Percentiles rank a stretch among this genome's conserved stretches.
phyloP scores from a whole-genome alignment of 1,284 basidiomycete genomes.

The Irpex rosettiformis region DNA sequence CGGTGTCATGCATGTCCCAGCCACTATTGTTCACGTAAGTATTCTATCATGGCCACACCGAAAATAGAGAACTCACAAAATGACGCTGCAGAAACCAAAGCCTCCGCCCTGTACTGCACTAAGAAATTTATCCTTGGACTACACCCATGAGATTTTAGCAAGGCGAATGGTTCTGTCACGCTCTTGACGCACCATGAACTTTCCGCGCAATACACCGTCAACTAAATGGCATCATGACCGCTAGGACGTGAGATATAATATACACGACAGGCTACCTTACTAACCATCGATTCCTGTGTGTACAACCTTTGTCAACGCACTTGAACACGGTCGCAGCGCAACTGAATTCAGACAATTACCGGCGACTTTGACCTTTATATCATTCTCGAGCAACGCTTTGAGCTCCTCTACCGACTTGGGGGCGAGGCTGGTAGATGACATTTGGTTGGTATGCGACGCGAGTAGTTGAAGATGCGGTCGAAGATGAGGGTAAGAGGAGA shows the following conservation, averaged over 20 bases:
- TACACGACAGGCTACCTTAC: constrained; percentile 1
- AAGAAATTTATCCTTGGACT: constrained; percentile 92
- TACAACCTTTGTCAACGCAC: not conserved
- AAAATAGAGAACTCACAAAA: constrained; percentile 56
- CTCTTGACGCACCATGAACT: constrained; percentile 77
- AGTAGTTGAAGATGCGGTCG: not conserved
- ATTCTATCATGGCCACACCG: not conserved
- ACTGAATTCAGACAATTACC: constrained; percentile 44
- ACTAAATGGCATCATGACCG: constrained; percentile 40
- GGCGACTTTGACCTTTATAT: constrained; percentile 90
- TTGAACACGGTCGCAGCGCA: not conserved
- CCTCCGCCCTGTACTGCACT: constrained; percentile 79
- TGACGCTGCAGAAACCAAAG: constrained; percentile 91
- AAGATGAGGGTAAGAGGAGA: constrained; percentile 3
- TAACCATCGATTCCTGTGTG: constrained; percentile 64
- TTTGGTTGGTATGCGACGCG: not conserved
- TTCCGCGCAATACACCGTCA: constrained; percentile 92
- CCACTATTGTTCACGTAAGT: constrained; percentile 43
- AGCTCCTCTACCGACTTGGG: constrained; percentile 62
- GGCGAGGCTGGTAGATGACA: constrained; percentile 39
- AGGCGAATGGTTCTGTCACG: not conserved
- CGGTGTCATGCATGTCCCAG: constrained; percentile 85
- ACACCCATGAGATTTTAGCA: not conserved
- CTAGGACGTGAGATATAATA: not conserved
- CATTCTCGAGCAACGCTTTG: constrained; percentile 49